Conservation (phyloP, 306 rosid genomes). For the Heteromeles arbutifolia region DNA sequence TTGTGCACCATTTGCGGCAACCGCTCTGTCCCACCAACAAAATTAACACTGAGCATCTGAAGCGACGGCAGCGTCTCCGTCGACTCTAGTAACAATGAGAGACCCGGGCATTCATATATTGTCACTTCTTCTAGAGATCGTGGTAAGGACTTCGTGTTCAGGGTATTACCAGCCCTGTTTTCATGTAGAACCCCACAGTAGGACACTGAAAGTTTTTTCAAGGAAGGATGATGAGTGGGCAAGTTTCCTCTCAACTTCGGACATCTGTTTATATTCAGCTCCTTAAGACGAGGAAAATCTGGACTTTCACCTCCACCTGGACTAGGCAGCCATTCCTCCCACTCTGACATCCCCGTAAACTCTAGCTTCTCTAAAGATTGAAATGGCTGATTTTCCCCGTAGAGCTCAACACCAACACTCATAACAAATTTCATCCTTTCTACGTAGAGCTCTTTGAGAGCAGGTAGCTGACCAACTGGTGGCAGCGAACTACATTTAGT, state of each 20-base stretch:
- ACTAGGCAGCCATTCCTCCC: constrained; percentile 2
- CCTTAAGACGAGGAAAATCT: neutral
- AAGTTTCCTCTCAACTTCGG: neutral
- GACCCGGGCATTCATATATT: neutral
- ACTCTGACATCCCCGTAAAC: neutral
- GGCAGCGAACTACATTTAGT: neutral
- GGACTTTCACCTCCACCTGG: neutral
- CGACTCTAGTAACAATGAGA: neutral
- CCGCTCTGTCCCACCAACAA: neutral
- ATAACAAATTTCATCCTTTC: neutral
- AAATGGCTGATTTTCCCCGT: neutral
- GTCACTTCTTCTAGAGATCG: neutral
- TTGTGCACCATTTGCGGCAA: neutral
- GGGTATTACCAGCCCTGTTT: no score
- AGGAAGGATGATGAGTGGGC: neutral
- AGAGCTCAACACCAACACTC: neutral
- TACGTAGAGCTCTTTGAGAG: neutral
- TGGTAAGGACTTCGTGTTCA: neutral
- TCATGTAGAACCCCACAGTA: neutral
- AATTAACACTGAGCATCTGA: neutral
- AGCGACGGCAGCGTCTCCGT: neutral
- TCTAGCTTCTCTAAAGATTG: neutral
- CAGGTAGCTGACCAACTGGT: constrained; percentile 6
- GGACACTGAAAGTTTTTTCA: neutral
- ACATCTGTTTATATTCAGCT: neutral